These are phyloP conservation scores for Sordariomycetes sp. DNA, from an alignment of 2,329 filamentous ascomycete genomes.

Conservation along the genomic window DNA sequence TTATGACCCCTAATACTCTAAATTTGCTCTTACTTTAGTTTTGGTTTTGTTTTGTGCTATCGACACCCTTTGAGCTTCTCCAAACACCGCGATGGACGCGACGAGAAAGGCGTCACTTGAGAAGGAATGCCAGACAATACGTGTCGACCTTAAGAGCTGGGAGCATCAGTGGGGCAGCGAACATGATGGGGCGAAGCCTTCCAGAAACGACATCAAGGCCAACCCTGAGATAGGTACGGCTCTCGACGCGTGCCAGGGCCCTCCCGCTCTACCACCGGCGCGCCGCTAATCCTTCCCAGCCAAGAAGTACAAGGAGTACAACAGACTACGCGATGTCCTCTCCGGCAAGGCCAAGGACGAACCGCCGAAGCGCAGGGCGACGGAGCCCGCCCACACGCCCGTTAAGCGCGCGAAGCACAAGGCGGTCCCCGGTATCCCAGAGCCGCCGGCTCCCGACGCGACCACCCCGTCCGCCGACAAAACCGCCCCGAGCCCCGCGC, in stretches of 20 bases:
- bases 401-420: conserved; percentile 33
- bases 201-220: conserved; percentile 65
- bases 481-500: conserved; percentile 35
- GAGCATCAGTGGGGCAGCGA: conserved; percentile 55
- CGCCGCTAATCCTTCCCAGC: conserved; percentile 1
- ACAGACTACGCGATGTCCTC: conserved; percentile 50
- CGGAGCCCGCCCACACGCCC: conserved; percentile 29
- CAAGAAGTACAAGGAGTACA: conserved; percentile 75
- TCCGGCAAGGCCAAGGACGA: conserved; percentile 38
- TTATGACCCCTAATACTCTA: neutral
- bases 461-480: conserved; percentile 46
- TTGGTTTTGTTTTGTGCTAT: neutral
- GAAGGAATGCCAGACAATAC: conserved; percentile 40
- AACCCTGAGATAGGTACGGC: conserved; percentile 55
- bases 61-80: neutral
- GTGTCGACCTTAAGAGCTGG: conserved; percentile 63
- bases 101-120: conserved; percentile 33
- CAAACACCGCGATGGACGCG: conserved; percentile 30
- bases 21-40: neutral
- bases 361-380: conserved; percentile 29
- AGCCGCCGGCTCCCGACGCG: conserved; percentile 16
- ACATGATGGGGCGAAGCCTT: conserved; percentile 58
- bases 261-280: neutral
- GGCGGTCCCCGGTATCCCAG: neutral
- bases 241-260: neutral